These are phyloP conservation scores for Sicyos edulis DNA, from an alignment of 306 rosid genomes.

Conservation along the genomic window DNA sequence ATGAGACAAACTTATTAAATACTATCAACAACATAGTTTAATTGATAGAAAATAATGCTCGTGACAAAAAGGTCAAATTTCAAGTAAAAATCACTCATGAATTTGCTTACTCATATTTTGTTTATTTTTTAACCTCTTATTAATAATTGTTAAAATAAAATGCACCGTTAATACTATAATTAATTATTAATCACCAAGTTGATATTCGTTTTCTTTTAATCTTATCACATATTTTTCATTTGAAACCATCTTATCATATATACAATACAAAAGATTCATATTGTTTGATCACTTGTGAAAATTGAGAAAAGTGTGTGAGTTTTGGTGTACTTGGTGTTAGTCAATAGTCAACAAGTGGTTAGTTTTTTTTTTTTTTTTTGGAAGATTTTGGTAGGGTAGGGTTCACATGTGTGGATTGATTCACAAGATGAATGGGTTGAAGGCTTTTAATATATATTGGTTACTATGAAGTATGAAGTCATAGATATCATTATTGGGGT, in stretches of 20 bases:
- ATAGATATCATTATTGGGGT: background rate
- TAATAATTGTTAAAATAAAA: background rate
- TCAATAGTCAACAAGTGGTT: background rate
- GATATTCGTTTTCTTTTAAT: too few relatives aligned
- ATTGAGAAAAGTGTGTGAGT: too few relatives aligned
- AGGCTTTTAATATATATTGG: background rate
- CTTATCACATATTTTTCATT: too few relatives aligned
- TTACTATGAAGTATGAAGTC: background rate
- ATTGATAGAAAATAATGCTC: too few relatives aligned
- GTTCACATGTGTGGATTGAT: constrained; percentile 7
- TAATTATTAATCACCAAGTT: too few relatives aligned
- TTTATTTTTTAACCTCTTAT: background rate
- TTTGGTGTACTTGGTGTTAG: background rate
- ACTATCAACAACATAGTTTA: too few relatives aligned
- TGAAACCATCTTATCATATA: too few relatives aligned
- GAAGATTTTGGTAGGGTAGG: constrained; percentile 4
- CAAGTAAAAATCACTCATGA: background rate
- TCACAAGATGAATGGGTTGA: constrained; percentile 14
- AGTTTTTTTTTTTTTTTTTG: background rate
- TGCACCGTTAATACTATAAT: too few relatives aligned
- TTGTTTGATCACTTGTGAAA: background rate
- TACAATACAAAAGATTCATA: too few relatives aligned
- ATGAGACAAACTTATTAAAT: too few relatives aligned
- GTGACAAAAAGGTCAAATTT: too few relatives aligned
- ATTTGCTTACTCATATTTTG: background rate